These are phyloP conservation scores for Neopestalotiopsis sp. DNA, from an alignment of 2,329 filamentous ascomycete genomes.

Conservation along the genomic window DNA sequence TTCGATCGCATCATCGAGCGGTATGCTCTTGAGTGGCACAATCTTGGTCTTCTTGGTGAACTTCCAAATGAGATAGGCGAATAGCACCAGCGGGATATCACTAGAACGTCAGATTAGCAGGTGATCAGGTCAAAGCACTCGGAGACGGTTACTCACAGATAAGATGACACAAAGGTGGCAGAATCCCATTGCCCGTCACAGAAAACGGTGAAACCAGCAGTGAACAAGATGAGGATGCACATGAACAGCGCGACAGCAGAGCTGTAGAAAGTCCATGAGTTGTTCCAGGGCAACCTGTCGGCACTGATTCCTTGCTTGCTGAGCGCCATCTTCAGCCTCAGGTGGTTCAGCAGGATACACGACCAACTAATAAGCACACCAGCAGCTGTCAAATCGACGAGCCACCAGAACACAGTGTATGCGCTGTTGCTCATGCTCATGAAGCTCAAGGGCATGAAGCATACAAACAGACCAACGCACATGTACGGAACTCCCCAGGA, in stretches of 20 bases:
- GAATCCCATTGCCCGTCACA: slow-evolving; percentile 64
- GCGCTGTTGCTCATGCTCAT: slow-evolving; percentile 62
- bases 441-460: slow-evolving; percentile 63
- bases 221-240: slow-evolving; percentile 70
- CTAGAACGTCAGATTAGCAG: slow-evolving; percentile 38
- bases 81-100: slow-evolving; percentile 64
- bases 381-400: slow-evolving; percentile 65
- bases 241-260: slow-evolving; percentile 66
- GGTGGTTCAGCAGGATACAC: slow-evolving; percentile 64
- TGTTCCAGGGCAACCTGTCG: slow-evolving; percentile 64
- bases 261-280: slow-evolving; percentile 65
- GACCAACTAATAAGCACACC: slow-evolving; percentile 70
- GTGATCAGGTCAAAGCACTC: not conserved
- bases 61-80: slow-evolving; percentile 69
- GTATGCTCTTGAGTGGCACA: slow-evolving; percentile 55
- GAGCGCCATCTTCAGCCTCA: slow-evolving; percentile 60
- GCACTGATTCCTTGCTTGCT: slow-evolving; percentile 58
- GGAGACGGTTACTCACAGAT: slow-evolving; percentile 54
- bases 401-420: slow-evolving; percentile 70
- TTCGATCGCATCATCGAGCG: slow-evolving; percentile 56
- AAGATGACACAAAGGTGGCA: slow-evolving; percentile 64
- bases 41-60: slow-evolving; percentile 66
- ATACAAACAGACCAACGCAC: slow-evolving; percentile 58
- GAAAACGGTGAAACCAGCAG: slow-evolving; percentile 71
- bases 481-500: slow-evolving; percentile 62